phyloP scores from a whole-genome alignment of 371 early-diverging fungal species.

The Dichotomocladium elegans region DNA sequence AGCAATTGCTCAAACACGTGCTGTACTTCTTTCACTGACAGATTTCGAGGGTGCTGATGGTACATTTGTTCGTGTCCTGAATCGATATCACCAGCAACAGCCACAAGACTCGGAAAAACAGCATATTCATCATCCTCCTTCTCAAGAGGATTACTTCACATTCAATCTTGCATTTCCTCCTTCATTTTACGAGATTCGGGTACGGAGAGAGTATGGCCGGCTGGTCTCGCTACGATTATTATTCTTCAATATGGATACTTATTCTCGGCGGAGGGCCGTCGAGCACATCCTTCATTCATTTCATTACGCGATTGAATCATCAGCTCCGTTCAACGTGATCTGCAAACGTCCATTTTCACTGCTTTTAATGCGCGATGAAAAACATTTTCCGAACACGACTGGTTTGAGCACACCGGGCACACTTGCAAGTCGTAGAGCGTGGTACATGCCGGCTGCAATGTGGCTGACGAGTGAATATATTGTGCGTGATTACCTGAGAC shows the following conservation, averaged over 20 bases:
- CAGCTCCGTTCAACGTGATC: conserved; percentile 24
- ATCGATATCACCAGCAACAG: conserved; percentile 8
- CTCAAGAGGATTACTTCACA: conserved; percentile 21
- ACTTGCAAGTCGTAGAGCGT: conserved; percentile 11
- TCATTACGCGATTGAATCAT: conserved; percentile 10
- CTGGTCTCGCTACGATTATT: conserved; percentile 27
- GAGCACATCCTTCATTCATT: conserved; percentile 18
- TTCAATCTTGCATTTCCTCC: conserved; percentile 20
- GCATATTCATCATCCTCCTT: too few species aligned
- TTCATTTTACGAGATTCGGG: conserved; percentile 39
- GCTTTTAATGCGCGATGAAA: conserved; percentile 48
- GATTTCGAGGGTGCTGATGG: conserved; percentile 40
- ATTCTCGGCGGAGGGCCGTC: conserved; percentile 19
- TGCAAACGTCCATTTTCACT: conserved; percentile 48
- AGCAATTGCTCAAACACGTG: conserved; percentile 16
- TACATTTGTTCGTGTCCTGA: conserved; percentile 39
- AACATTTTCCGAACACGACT: conserved; percentile 24
- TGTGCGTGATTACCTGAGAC: conserved; percentile 58
- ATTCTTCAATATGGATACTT: conserved; percentile 53
- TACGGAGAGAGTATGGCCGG: conserved; percentile 42
- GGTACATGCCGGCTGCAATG: conserved; percentile 39
- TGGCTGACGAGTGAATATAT: conserved; percentile 48
- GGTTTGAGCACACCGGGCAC: not conserved
- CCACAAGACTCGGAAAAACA: too few species aligned
- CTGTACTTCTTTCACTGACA: conserved; percentile 20